Base-by-base conservation (phyloP, 495 filamentous ascomycete species). In the Beverwykella pulmonaria region DNA sequence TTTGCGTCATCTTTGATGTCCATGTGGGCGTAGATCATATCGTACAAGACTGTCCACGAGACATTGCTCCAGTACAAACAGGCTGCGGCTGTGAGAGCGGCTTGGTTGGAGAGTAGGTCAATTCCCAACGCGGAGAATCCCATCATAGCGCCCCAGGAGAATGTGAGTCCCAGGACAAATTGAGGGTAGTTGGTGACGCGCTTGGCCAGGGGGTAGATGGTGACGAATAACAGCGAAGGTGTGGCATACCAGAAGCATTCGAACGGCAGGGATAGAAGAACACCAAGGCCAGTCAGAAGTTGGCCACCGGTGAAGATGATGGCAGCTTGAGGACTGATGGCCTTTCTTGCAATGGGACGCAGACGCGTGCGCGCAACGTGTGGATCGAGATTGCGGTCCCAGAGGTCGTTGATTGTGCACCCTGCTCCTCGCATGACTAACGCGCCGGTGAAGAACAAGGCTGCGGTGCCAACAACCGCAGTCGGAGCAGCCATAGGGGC, bases 21-120 rank as follows among this genome's bases (percentile, higher is more conserved):
- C 89, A 97, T 97, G 78, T 97, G 93, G 32, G 95, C 94, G 78
- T 98, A 98, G 20, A 98, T 96, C 88, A 96, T 97, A 78, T 98
- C 94, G 72, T 98, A 98, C 61, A 97, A 75, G 46, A 98, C 85
- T 10, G 94, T 97, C 94, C 94, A 98, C 0, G 92, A 87, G 26
- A 96, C 81, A 72, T 93, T 96, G 66, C 90, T 93, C 17, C 84
- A 79, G 76, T 98, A 98, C 46, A 98, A 79, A 27, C 87, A 83
- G 2, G 81, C 86, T 10, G 92, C 90, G 0, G 90, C 85, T 44
- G 82, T 78, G 65, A 90, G 75, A 17, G 91, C 87, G 26, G 84
- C 75, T 22, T 75, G 76, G 65, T 96, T 88, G 25, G 79, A 70
- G 15, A 94, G 75, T 63, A 97, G 75, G 73, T 96, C 92, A 39